Evolutionary conservation across 768 basidiomycete species (phyloP), one percentile per base, ranked within the genome.

Genomic region (Suillus spraguei): DNA sequence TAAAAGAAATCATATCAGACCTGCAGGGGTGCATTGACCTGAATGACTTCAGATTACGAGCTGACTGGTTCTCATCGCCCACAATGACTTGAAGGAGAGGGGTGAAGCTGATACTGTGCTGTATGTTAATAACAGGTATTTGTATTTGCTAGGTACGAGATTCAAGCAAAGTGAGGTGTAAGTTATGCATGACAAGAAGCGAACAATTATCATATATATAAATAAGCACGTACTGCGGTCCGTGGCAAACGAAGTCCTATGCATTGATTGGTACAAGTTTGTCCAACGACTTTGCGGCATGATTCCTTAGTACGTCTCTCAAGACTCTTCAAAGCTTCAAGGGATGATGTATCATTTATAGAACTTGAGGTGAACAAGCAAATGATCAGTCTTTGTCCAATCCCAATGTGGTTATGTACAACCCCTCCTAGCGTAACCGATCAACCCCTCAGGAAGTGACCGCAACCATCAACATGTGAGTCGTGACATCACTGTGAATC

Each of bases 401-500:
- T n/a, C 8, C 16, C 32, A 50, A 50, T 50, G 4, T 17, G 28
- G 50, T 32, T 32, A 5, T 11, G 1, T 1, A 20, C 52, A 35
- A 53, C 52, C 52, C 52, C 52, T 7, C 32, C 5, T 11, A 33
- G 17, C 49, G 14, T 14, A 46, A 22, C n/a, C 49, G 28, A 28
- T 20, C 52, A 33, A 53, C 52, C 52, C 52, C 52, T 32, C 46
- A 47, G 47, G 22, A 24, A 47, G 47, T 24, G 22, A 47, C 47
- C 5, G 42, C 44, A 22, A 28, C 28, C 4, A 4, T 28, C 28
- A 28, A 22, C 20, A 46, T 20, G 38, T 39, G 28, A 42, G 17
- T 17, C 41, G 46, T 65, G 64, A 65, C 64, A 59, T 65, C 62
- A 70, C n/a, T n/a, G n/a, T 52, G 24, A 13, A 22, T 11, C 46